phyloP scores from a whole-genome alignment of 2,329 filamentous ascomycete genomes.

The Orbilia quercus region DNA sequence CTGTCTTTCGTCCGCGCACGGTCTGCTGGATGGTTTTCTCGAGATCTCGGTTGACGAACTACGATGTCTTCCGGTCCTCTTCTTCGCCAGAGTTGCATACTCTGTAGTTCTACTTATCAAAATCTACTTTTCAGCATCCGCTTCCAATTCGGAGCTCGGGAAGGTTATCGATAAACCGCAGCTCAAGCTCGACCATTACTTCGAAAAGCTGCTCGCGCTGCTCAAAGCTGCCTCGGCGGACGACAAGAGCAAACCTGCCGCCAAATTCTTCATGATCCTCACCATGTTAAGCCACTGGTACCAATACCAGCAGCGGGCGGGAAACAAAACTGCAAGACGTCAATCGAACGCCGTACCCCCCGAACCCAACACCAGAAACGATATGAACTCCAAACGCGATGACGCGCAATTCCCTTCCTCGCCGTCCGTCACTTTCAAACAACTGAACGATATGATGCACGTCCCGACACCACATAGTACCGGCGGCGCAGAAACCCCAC shows the following conservation, averaged over 20 bases:
- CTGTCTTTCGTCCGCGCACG: slow-evolving; percentile 75
- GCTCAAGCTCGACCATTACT: slow-evolving; percentile 67
- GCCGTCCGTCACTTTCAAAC: slow-evolving; percentile 50
- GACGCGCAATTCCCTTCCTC: slow-evolving; percentile 36
- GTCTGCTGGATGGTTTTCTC: slow-evolving; percentile 74
- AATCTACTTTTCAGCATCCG: slow-evolving; percentile 69
- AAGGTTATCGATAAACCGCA: slow-evolving; percentile 67
- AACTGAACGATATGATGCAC: slow-evolving; percentile 48
- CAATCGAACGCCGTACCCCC: slow-evolving; percentile 46
- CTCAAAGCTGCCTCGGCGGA: slow-evolving; percentile 73
- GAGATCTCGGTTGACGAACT: slow-evolving; percentile 71
- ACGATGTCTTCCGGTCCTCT: slow-evolving; percentile 69
- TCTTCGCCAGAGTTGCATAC: slow-evolving; percentile 69
- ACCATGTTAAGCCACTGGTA: slow-evolving; percentile 64
- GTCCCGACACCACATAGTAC: slow-evolving; percentile 44
- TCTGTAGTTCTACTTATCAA: slow-evolving; percentile 71
- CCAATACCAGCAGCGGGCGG: slow-evolving; percentile 61
- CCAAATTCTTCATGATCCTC: slow-evolving; percentile 65
- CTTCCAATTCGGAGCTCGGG: slow-evolving; percentile 66
- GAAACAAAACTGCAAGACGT: slow-evolving; percentile 25
- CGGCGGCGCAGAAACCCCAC: slow-evolving; percentile 34
- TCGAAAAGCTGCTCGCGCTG: slow-evolving; percentile 76
- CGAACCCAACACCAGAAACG: slow-evolving; percentile 29
- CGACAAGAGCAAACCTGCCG: slow-evolving; percentile 67
- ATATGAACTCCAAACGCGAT: slow-evolving; percentile 14